A percentile compares a stretch with the other conserved stretches of the same genome.
phyloP scores from a whole-genome alignment of 495 filamentous ascomycete species.

The Talaromyces adpressus region DNA sequence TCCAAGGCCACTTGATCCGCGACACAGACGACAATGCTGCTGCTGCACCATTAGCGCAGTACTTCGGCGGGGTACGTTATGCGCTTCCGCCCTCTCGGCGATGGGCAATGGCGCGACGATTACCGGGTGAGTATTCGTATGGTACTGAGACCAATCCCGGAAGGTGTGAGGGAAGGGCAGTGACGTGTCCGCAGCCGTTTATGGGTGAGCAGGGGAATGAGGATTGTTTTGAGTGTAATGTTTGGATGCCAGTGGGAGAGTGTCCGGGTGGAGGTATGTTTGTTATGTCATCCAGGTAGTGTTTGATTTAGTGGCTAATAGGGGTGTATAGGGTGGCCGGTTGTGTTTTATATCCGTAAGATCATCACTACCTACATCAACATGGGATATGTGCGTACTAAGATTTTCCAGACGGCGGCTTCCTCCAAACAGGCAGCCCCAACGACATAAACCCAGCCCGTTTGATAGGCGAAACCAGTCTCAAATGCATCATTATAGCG shows the following conservation, averaged over 20 bases:
- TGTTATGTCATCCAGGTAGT: background rate
- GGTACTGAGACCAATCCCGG: slow-evolving; percentile 25
- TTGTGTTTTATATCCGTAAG: slow-evolving; percentile 38
- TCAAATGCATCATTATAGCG: slow-evolving; percentile 51
- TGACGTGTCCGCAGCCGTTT: slow-evolving; percentile 30
- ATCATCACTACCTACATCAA: background rate
- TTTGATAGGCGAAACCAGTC: slow-evolving; percentile 39
- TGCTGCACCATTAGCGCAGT: slow-evolving; percentile 26
- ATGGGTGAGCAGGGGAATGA: slow-evolving; percentile 20
- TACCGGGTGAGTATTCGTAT: slow-evolving; percentile 28
- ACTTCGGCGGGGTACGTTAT: slow-evolving; percentile 39
- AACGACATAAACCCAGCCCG: slow-evolving; percentile 42
- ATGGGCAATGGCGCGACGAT: slow-evolving; percentile 28
- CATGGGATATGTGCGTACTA: background rate
- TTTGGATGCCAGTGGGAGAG: slow-evolving; percentile 32
- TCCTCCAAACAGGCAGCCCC: slow-evolving; percentile 48
- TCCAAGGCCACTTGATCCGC: slow-evolving; percentile 28
- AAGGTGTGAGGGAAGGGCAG: slow-evolving; percentile 20
- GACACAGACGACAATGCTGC: slow-evolving; percentile 9
- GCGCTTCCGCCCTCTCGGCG: slow-evolving; percentile 28
- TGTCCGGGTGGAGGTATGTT: slow-evolving; percentile 24
- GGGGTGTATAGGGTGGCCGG: slow-evolving; percentile 30
- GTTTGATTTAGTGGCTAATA: background rate
- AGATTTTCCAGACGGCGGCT: slow-evolving; percentile 43
- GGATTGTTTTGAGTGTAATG: slow-evolving; percentile 40